Evolutionary conservation across 257 asterid genomes (phyloP), one percentile per base, ranked within the genome.

Genomic region (Marsdenia floribunda): DNA sequence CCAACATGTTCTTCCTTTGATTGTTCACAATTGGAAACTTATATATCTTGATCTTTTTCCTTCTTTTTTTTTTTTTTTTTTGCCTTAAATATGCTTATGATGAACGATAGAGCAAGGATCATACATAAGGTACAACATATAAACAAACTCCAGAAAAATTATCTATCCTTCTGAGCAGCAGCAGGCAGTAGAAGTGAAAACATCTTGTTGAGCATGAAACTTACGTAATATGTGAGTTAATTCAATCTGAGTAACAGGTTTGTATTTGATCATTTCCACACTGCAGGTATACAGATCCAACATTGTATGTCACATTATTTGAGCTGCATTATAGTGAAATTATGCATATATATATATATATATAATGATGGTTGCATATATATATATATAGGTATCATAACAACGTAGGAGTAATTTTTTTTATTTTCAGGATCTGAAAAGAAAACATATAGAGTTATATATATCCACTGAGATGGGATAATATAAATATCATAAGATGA

Each of bases 1-100:
- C 91, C 84, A 85, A 68, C 91, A 88, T 88, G 53, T 46, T 77
- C 75, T 75, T 81, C 82, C 83, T 79, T 72, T 82, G 85, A 74
- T 73, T 81, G 77, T 82, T 81, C 85, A 70, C 64, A 75, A 81
- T 53, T 63, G 86, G 77, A 63, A 63, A 69, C 49, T 57, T 78
- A 18, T 63, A 29, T 29, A 29, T 0, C 73, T 70, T 74, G 76
- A 49, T 75, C 87, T 74, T 70, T 82, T 64, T 73, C 81, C 71
- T 77, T 54, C 52, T 29, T n/a, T 18, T 50, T 64, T 65, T 29
- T 70, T 77, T 54, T 38, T 29, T n/a, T 18, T 50, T 64, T 65
- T 29, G 53, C 73, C 15, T 49, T 6, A 5, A 59, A 12, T n/a
- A 73, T 15, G 66, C 19, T 33, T 35, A 63, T 37, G 29, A 38